Evolutionary conservation across 352 stramenopile species (phyloP).

Genomic region (Phytophthora sojae): DNA sequence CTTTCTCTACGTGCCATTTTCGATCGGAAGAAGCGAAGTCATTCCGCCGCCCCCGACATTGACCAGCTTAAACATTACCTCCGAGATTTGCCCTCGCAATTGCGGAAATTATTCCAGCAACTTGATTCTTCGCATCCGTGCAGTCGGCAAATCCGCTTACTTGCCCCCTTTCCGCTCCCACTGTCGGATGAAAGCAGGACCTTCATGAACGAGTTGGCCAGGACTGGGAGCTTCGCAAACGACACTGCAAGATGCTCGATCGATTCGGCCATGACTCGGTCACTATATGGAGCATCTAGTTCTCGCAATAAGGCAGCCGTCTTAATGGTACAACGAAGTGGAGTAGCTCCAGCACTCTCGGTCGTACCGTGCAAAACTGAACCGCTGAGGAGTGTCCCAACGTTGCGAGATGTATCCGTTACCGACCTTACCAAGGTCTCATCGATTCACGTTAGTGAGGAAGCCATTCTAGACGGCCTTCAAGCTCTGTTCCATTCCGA

Average conservation of each 20-base stretch:
- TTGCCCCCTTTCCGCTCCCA: constrained; percentile 13
- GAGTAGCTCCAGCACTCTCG: not conserved
- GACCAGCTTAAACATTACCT: not conserved
- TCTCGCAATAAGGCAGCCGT: not conserved
- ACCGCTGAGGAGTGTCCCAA: not conserved
- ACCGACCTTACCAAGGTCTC: not conserved
- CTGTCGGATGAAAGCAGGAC: constrained; percentile 5
- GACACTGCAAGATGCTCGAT: not conserved
- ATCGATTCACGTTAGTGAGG: not conserved
- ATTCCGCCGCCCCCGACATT: not conserved
- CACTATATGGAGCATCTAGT: not conserved
- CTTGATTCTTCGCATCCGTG: not conserved
- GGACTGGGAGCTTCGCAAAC: not conserved
- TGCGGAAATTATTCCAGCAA: not conserved
- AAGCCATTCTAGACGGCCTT: constrained; percentile 7
- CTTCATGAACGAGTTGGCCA: constrained; percentile 11
- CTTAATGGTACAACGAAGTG: not conserved
- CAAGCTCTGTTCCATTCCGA: constrained; percentile 35
- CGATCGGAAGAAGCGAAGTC: not conserved
- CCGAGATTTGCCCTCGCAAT: not conserved
- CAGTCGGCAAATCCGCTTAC: constrained; percentile 1
- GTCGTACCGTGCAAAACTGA: not conserved
- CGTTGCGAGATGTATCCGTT: not conserved
- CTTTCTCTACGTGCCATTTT: constrained; percentile 4
- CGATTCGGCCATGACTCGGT: not conserved